Base-by-base conservation (phyloP, 2,329 filamentous ascomycete genomes). In the Ceratocystis colombiana region DNA sequence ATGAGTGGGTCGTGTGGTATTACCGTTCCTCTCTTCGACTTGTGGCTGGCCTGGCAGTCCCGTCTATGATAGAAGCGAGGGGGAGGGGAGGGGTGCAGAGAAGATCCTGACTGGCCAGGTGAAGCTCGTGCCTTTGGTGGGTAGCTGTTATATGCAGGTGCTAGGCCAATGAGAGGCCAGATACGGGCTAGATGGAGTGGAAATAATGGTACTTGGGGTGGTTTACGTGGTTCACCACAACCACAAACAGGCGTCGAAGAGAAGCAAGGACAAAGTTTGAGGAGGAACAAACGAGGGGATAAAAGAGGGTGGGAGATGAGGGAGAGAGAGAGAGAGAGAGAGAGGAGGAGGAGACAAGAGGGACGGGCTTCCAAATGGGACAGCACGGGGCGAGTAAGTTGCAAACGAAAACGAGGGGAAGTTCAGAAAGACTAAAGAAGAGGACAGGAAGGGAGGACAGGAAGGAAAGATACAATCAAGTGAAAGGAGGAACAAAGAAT, bases 101-200 rank as follows among this genome's bases (percentile, higher is more conserved):
- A 22, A 10, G 53, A 30, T 30, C 22, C 10, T 57, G 53, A 57
- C 53, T 57, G 22, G 7, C 30, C 53, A 17, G 30, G 17, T 57
- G 25, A 57, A 57, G 53, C 53, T 57, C 53, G 53, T 57, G 53
- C 53, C 53, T 30, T 28, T 57, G 53, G n/a, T 50, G 48, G 48
- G 48, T 50, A 22, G 48, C 20, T 50, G 48, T 50, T 41, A 12
- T 57, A 30, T 57, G 22, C 22, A 28, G 53, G 37, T 41, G 53
- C 53, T 57, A 17, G 53, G 53, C 53, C 53, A 57, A 57, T 57
- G 22, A 33, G 53, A 28, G 15, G 53, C 53, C 53, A 33, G 10
- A 30, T 5, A 57, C 15, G 53, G 37, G 22, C 12, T 57, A 7
- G 17, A 57, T 30, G 28, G 28, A 22, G 53, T 33, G 53, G 25